Conservation (phyloP, 1,139 yeast genomes). For the Saccharomyces hybrid region DNA sequence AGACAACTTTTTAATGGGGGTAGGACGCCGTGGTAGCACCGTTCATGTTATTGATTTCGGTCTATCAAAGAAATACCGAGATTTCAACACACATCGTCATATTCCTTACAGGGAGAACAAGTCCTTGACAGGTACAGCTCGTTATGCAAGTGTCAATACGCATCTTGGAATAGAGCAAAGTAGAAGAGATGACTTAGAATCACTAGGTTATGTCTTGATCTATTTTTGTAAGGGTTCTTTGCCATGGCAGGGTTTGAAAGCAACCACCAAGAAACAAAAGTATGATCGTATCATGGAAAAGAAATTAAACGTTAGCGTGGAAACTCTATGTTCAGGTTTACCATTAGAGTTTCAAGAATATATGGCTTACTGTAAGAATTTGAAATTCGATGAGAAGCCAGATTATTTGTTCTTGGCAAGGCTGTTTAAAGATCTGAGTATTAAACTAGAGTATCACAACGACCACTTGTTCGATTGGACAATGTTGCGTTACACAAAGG, state of each 20-base stretch:
- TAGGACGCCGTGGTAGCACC: constrained; percentile 90
- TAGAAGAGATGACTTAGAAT: constrained; percentile 93
- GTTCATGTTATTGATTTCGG: constrained; percentile 97
- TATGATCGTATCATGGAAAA: constrained; percentile 95
- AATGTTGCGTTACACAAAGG: constrained; percentile 72
- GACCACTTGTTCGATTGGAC: constrained; percentile 98
- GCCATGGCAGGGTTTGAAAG: constrained; percentile 98
- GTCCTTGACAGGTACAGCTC: constrained; percentile 96
- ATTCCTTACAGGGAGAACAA: constrained; percentile 95
- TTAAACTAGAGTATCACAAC: constrained; percentile 82
- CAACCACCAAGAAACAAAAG: constrained; percentile 94
- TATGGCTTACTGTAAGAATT: constrained; percentile 79
- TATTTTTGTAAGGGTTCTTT: constrained; percentile 92
- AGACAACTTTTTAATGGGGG: constrained; percentile 64
- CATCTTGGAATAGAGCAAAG: constrained; percentile 96
- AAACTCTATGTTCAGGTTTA: constrained; percentile 81
- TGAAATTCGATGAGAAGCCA: constrained; percentile 94
- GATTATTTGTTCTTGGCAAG: constrained; percentile 87
- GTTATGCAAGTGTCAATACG: constrained; percentile 91
- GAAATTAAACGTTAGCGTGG: constrained; percentile 89
- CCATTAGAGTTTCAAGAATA: constrained; percentile 88
- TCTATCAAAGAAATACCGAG: constrained; percentile 88
- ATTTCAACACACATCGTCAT: constrained; percentile 88
- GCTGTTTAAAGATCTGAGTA: constrained; percentile 80
- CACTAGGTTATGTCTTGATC: constrained; percentile 88